A percentile compares a stretch with the other conserved stretches of the same genome.
These are phyloP conservation scores for Entophlyctis helioformis DNA, from an alignment of 192 early-diverging fungal genomes.

Conservation along the genomic window DNA sequence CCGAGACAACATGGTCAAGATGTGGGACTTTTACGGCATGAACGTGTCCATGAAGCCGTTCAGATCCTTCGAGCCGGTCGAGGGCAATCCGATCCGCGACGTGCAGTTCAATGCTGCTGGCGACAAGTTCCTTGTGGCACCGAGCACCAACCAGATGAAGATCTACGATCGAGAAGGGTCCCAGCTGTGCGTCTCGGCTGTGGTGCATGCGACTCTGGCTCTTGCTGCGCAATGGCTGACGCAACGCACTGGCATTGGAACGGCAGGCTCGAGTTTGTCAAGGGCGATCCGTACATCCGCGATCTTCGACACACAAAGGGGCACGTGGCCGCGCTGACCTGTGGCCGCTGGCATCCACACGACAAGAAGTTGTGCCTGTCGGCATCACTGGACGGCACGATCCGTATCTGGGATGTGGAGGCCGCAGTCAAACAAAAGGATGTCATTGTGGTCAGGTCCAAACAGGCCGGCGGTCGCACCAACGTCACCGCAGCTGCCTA, in stretches of 20 bases:
- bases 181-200: constrained; percentile 27
- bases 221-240: neutral
- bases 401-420: constrained; percentile 77
- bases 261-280: constrained; percentile 50
- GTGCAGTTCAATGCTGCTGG: constrained; percentile 64
- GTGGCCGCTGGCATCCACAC: constrained; percentile 68
- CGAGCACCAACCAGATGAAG: constrained; percentile 57
- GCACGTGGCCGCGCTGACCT: constrained; percentile 69
- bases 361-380: constrained; percentile 59
- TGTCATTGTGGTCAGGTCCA: constrained; percentile 67
- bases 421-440: constrained; percentile 56
- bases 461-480: constrained; percentile 53
- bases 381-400: constrained; percentile 67
- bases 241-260: neutral
- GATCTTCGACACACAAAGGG: constrained; percentile 78
- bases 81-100: constrained; percentile 69
- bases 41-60: constrained; percentile 61
- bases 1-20: constrained; percentile 65
- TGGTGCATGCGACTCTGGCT: neutral
- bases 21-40: constrained; percentile 95
- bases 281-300: constrained; percentile 88
- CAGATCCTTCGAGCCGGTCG: constrained; percentile 64
- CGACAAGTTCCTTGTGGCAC: constrained; percentile 68
- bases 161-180: constrained; percentile 71
- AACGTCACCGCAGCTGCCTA: constrained; percentile 60